phyloP scores from a whole-genome alignment of 805 yeast species.

The Cyberlindnera samutprakarnensis region DNA sequence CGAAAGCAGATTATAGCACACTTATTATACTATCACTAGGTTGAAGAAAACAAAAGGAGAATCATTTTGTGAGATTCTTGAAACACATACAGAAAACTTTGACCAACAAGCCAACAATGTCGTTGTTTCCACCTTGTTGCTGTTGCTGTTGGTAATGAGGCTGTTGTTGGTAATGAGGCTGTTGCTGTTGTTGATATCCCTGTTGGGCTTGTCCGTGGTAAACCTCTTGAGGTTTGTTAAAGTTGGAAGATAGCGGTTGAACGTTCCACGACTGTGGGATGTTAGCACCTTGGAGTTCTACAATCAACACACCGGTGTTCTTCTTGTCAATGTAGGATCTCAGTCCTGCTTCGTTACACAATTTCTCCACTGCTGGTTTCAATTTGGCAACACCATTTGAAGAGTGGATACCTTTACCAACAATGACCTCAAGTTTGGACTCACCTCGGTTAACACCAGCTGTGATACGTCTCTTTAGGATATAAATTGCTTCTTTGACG shows the following conservation, averaged over 20 bases:
- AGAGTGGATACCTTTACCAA: slow-evolving; percentile 90
- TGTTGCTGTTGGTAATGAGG: slow-evolving; percentile 12
- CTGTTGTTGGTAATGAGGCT: slow-evolving; percentile 13
- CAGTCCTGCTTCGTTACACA: slow-evolving; percentile 63
- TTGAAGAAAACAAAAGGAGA: neutral
- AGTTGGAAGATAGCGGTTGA: slow-evolving; percentile 10
- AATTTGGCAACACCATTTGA: slow-evolving; percentile 75
- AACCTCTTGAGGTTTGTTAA: slow-evolving; percentile 23
- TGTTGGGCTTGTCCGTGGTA: slow-evolving; percentile 24
- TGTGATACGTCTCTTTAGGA: slow-evolving; percentile 65
- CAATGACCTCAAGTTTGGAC: slow-evolving; percentile 67
- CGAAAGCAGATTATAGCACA: neutral
- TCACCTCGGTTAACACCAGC: slow-evolving; percentile 54
- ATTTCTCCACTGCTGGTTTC: slow-evolving; percentile 79
- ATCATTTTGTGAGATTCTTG: slow-evolving; percentile 18
- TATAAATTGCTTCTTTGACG: slow-evolving; percentile 80
- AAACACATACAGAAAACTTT: slow-evolving; percentile 29
- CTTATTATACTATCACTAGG: neutral
- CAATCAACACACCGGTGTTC: slow-evolving; percentile 75
- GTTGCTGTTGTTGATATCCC: slow-evolving; percentile 13
- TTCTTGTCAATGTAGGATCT: slow-evolving; percentile 54
- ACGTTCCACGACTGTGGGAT: slow-evolving; percentile 32
- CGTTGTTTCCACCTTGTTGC: slow-evolving; percentile 8
- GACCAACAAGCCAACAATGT: slow-evolving; percentile 16
- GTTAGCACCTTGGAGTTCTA: slow-evolving; percentile 48